These are phyloP conservation scores for Tranzscheliella williamsii DNA, from an alignment of 1,284 basidiomycete genomes.

Conservation along the genomic window DNA sequence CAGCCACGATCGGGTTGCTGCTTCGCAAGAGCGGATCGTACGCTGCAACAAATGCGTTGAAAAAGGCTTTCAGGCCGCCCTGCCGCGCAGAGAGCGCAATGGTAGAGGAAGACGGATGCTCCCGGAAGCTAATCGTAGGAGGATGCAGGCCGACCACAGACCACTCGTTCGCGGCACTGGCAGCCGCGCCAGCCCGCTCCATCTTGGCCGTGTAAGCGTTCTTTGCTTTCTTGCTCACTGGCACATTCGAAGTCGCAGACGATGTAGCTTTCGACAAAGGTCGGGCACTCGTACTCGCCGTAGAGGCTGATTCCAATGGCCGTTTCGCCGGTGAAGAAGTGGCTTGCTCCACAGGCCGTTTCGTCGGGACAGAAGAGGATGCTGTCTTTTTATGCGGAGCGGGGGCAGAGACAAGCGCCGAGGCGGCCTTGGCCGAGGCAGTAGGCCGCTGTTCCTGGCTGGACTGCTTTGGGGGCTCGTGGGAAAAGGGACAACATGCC, in stretches of 20 bases:
- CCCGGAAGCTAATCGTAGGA: slow-evolving; percentile 30
- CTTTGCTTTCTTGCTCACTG: slow-evolving; percentile 25
- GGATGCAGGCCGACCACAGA: slow-evolving; percentile 22
- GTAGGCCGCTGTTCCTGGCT: too few relatives aligned
- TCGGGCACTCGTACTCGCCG: too few relatives aligned
- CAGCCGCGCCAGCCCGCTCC: neutral
- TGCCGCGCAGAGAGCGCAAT: slow-evolving; percentile 41
- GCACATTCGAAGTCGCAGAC: too few relatives aligned
- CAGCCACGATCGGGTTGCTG: slow-evolving; percentile 12
- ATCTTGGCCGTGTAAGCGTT: slow-evolving; percentile 21
- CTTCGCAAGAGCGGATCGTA: slow-evolving; percentile 42
- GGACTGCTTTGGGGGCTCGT: too few relatives aligned
- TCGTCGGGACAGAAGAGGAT: too few relatives aligned
- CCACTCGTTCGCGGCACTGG: slow-evolving; percentile 14
- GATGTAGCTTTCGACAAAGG: too few relatives aligned
- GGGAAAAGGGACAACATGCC: slow-evolving; percentile 40
- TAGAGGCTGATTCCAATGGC: neutral
- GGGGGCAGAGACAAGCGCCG: too few relatives aligned
- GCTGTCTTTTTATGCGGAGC: too few relatives aligned
- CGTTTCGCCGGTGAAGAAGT: neutral
- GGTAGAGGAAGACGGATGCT: slow-evolving; percentile 29
- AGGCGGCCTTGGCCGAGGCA: too few relatives aligned
- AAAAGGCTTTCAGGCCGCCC: slow-evolving; percentile 37
- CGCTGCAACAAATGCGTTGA: slow-evolving; percentile 19
- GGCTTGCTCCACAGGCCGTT: too few relatives aligned